Evolutionary conservation across 2,329 filamentous ascomycete species (phyloP).

Genomic region (Plectosphaerella sp.): DNA sequence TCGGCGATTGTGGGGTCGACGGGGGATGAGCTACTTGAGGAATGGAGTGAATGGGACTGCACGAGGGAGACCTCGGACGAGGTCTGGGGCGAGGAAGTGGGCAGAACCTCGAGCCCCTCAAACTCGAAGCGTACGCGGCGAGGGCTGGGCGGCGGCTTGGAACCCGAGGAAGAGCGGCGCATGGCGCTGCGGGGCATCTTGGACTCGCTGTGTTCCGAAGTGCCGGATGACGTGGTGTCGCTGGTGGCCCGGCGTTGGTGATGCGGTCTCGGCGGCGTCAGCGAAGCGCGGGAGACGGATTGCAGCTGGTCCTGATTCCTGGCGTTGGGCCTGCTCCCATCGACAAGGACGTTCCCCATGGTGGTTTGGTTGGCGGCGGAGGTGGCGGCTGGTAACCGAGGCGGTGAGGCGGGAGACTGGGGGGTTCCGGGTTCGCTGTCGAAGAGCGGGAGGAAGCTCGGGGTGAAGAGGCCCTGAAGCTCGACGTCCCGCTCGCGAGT

Average conservation of each 20-base stretch:
- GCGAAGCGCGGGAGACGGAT: slow-evolving; percentile 7
- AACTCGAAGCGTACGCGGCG: slow-evolving; percentile 60
- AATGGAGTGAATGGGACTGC: slow-evolving; percentile 16
- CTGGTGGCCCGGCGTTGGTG: slow-evolving; percentile 37
- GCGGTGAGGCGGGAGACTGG: slow-evolving; percentile 15
- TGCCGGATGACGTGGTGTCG: slow-evolving; percentile 44
- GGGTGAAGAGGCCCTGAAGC: slow-evolving; percentile 59
- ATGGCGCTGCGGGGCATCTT: slow-evolving; percentile 51
- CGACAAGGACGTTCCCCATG: slow-evolving; percentile 4
- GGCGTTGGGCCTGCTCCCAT: background rate
- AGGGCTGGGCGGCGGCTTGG: slow-evolving; percentile 47
- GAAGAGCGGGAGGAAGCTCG: slow-evolving; percentile 57
- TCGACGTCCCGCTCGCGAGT: slow-evolving; percentile 53
- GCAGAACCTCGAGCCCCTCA: slow-evolving; percentile 54
- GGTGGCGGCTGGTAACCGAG: background rate
- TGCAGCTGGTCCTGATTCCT: slow-evolving; percentile 4
- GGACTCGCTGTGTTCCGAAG: slow-evolving; percentile 48
- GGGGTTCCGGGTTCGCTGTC: slow-evolving; percentile 35
- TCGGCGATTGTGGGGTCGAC: slow-evolving; percentile 16
- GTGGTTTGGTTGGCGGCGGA: slow-evolving; percentile 8
- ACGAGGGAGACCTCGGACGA: slow-evolving; percentile 26
- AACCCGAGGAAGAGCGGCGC: slow-evolving; percentile 47
- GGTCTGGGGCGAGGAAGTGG: slow-evolving; percentile 49
- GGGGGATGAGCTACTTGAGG: slow-evolving; percentile 14
- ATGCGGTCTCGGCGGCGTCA: slow-evolving; percentile 21